Percentiles rank a stretch among this genome's conserved stretches.
These are phyloP conservation scores for Isabelozyma pseudorhagii DNA, from an alignment of 805 yeast species.

Conservation along the genomic window DNA sequence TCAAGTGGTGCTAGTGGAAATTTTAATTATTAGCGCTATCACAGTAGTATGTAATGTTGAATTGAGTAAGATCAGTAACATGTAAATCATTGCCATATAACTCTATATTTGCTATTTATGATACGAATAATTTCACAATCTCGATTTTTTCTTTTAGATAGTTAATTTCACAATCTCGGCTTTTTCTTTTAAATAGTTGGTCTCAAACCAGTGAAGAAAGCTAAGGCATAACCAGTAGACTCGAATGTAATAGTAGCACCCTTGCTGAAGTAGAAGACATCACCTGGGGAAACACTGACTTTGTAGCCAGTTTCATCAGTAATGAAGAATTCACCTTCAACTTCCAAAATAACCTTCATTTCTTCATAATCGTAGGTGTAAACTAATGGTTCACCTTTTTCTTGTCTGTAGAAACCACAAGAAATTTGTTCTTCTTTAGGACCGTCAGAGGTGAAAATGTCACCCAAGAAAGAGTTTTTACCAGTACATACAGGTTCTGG, in stretches of 20 bases:
- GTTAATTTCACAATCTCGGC: conserved; percentile 5
- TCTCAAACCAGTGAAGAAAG: conserved; percentile 61
- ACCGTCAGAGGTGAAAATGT: conserved; percentile 58
- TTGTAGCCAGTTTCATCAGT: conserved; percentile 62
- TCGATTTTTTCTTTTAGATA: background rate
- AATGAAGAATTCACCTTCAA: conserved; percentile 61
- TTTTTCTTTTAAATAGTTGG: conserved; percentile 22
- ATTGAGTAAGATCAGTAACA: no score
- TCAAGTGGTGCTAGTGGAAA: no score
- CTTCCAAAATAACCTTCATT: conserved; percentile 66
- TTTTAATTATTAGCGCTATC: no score
- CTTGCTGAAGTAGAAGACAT: conserved; percentile 62
- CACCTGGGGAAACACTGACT: conserved; percentile 60
- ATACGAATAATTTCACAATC: no score
- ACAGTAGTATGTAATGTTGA: no score
- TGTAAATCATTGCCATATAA: no score
- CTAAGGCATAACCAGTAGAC: conserved; percentile 63
- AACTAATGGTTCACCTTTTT: conserved; percentile 64
- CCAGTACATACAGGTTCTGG: conserved; percentile 49
- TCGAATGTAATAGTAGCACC: conserved; percentile 62
- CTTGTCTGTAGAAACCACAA: conserved; percentile 70
- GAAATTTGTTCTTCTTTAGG: conserved; percentile 58
- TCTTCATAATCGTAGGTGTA: conserved; percentile 64
- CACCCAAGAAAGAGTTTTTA: conserved; percentile 68
- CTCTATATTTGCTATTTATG: no score